Evolutionary conservation across 2,329 filamentous ascomycete species (phyloP), one percentile per base, ranked within the genome.

Genomic region (Calonectria hawksworthii): DNA sequence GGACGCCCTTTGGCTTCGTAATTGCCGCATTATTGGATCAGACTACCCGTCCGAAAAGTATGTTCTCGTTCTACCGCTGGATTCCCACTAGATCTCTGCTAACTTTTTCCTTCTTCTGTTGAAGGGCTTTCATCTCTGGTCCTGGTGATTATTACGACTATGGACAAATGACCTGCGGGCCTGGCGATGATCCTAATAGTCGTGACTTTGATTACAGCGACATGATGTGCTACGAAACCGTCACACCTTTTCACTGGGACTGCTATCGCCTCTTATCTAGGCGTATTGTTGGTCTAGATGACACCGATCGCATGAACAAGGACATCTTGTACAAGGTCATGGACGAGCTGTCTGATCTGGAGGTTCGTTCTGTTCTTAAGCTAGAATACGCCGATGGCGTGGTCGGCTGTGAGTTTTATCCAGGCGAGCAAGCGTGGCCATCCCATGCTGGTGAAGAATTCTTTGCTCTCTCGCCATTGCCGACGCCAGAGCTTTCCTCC

Each of bases 171-270:
- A 23, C 8, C 9, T 56, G 52, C 52, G 18, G 14, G 4, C 52
- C 28, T 23, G 30, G 68, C 44, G 44, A 52, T 16, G 56, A 65
- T 36, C 56, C 56, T 30, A 64, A 63, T n/a, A 26, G 28, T 23
- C 28, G 32, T 3, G 54, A 38, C 10, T 8, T 32, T 8, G n/a
- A 47, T 23, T 52, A 51, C 21, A 4, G 5, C 9, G 54, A 63
- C 34, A n/a, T 36, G 7, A n/a, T n/a, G n/a, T 44, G 59, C 23
- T 34, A 51, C 28, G 50, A 70, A 16, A 56, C 30, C 23, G 18
- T 65, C 28, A n/a, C 65, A 21, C 68, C 68, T 28, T 70, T 70
- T 36, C 68, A 70, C 47, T 70, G 68, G 68, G 32, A 51, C n/a
- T 70, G 68, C 23, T 65, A 51, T 44, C 18, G 63, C 13, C 44